Conservation (phyloP, 1,284 basidiomycete genomes). For the Melanopsichium pennsylvanicum region DNA sequence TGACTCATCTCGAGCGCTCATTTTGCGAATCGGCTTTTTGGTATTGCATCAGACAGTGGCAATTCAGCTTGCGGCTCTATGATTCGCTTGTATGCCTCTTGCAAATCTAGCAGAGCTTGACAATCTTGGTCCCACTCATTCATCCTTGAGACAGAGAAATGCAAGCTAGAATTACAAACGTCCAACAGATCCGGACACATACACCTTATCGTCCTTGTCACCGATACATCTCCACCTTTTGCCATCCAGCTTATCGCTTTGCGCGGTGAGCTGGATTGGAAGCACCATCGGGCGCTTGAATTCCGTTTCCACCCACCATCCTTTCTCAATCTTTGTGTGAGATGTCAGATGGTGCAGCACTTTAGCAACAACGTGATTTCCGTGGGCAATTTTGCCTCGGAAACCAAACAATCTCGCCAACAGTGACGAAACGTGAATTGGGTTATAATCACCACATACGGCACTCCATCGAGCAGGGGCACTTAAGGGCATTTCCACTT, state of each 20-base stretch:
- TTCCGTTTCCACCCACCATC: constrained; percentile 16
- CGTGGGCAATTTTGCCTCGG: constrained; percentile 22
- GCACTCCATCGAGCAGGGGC: constrained; percentile 5
- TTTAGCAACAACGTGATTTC: constrained; percentile 20
- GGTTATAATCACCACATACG: constrained; percentile 28
- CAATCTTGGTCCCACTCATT: too few relatives aligned
- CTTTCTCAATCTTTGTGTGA: background rate
- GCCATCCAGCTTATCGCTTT: background rate
- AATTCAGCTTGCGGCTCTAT: too few relatives aligned
- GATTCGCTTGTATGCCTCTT: too few relatives aligned
- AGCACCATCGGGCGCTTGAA: constrained; percentile 21
- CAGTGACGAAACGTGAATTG: constrained; percentile 25
- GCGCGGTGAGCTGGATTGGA: constrained; percentile 1
- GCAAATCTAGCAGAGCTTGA: too few relatives aligned
- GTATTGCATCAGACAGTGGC: too few relatives aligned
- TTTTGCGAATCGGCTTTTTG: too few relatives aligned
- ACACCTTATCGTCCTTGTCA: constrained; percentile 3
- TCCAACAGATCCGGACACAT: constrained; percentile 1
- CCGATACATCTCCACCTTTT: constrained; percentile 1
- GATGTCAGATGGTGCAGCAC: background rate
- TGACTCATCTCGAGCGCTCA: too few relatives aligned
- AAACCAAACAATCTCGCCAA: constrained; percentile 23
- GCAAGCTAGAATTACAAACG: too few relatives aligned
- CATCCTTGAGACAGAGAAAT: too few relatives aligned
- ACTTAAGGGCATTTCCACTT: background rate